Conservation (phyloP, 179 eudicot genomes). For the Camellia oleifera region DNA sequence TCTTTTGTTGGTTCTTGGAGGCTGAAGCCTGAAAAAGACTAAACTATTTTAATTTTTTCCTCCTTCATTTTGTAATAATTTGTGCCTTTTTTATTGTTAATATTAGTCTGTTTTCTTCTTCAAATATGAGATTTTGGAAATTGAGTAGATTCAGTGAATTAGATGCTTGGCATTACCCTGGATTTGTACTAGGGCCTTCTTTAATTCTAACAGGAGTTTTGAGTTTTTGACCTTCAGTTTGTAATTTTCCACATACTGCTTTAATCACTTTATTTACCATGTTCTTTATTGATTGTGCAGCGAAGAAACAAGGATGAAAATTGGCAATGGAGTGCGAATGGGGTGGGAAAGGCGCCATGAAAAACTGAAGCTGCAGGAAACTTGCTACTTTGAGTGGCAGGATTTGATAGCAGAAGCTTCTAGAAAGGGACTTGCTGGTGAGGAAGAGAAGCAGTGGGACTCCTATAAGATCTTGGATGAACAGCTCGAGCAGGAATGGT, state of each 20-base stretch:
- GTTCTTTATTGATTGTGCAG: conserved; percentile 33
- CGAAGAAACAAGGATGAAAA: conserved; percentile 70
- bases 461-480: conserved; percentile 59
- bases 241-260: background rate
- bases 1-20: too few species aligned
- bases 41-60: too few species aligned
- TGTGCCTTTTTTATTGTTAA: too few species aligned
- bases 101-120: too few species aligned
- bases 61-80: too few species aligned
- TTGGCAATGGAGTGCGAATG: conserved; percentile 65
- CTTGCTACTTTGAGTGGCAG: conserved; percentile 75
- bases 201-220: too few species aligned
- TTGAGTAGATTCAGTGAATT: too few species aligned
- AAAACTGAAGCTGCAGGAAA: conserved; percentile 61
- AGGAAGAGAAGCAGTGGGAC: conserved; percentile 86
- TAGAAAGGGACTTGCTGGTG: conserved; percentile 52
- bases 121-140: too few species aligned
- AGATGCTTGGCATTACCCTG: too few species aligned
- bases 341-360: conserved; percentile 78
- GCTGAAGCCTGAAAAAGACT: too few species aligned
- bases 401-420: conserved; percentile 77
- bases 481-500: conserved; percentile 64
- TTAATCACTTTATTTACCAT: background rate
- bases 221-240: too few species aligned
- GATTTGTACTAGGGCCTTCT: too few species aligned